phyloP scores from a whole-genome alignment of 768 basidiomycete genomes.

The Nidularia pulvinata region DNA sequence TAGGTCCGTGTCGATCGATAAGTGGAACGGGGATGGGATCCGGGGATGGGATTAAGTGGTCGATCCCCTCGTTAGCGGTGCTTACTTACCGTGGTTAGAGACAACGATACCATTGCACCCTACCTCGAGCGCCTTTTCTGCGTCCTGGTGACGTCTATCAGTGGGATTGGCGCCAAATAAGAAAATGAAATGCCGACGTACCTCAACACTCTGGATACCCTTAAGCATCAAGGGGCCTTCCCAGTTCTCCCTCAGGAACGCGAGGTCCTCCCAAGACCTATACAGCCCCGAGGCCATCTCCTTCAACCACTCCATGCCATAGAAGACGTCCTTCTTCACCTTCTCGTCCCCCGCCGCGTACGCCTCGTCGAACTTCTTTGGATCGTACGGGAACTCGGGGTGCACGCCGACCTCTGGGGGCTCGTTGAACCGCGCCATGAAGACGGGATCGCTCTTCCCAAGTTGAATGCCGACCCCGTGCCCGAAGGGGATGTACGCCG shows the following conservation, averaged over 20 bases:
- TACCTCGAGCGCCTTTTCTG: conserved; percentile 62
- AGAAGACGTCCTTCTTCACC: conserved; percentile 29
- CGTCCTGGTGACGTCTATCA: conserved; percentile 41
- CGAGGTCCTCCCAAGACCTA: conserved; percentile 70
- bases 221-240: conserved; percentile 78
- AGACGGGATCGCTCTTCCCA: conserved; percentile 74
- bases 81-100: conserved; percentile 69
- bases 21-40: neutral
- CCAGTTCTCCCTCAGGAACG: conserved; percentile 72
- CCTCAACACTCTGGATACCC: conserved; percentile 68
- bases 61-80: neutral
- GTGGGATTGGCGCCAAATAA: neutral
- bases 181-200: conserved; percentile 21
- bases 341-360: conserved; percentile 46
- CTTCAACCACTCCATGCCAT: conserved; percentile 64
- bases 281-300: conserved; percentile 65
- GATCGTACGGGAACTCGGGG: conserved; percentile 60
- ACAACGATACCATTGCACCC: conserved; percentile 76
- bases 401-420: conserved; percentile 38
- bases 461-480: conserved; percentile 69
- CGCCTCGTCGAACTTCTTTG: conserved; percentile 39
- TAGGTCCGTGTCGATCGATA: neutral
- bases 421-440: conserved; percentile 59
- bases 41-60: neutral
- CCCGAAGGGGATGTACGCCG: conserved; percentile 62